phyloP scores from a whole-genome alignment of 1,139 yeast species.

The Meyerozyma smithsonii region DNA sequence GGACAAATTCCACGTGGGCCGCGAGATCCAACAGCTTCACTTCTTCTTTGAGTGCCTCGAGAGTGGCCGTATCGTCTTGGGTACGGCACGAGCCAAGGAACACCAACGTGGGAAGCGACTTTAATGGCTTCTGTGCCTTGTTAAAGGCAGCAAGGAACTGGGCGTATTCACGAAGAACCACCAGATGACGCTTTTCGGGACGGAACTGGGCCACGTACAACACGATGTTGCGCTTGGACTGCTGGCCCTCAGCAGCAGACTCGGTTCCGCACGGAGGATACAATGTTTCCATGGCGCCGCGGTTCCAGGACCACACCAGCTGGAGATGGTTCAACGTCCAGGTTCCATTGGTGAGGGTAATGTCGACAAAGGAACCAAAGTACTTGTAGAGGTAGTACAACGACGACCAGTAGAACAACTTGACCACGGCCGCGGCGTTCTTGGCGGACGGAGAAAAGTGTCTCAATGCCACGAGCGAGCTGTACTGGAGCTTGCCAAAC shows the following conservation, averaged over 20 bases:
- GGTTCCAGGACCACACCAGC: constrained; percentile 51
- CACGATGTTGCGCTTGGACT: constrained; percentile 35
- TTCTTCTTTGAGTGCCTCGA: constrained; percentile 41
- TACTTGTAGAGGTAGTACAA: constrained; percentile 59
- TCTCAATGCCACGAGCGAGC: constrained; percentile 17
- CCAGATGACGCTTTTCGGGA: constrained; percentile 85
- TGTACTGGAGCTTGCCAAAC: constrained; percentile 54
- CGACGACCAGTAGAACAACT: constrained; percentile 66
- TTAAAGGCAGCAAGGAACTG: constrained; percentile 34
- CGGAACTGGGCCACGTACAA: constrained; percentile 90
- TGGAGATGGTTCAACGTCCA: constrained; percentile 83
- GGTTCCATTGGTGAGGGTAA: constrained; percentile 76
- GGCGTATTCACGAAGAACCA: constrained; percentile 62
- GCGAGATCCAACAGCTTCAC: constrained; percentile 46
- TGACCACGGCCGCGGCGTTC: constrained; percentile 30
- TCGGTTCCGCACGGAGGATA: constrained; percentile 89
- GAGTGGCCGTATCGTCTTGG: constrained; percentile 57
- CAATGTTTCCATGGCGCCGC: constrained; percentile 38
- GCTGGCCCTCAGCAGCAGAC: constrained; percentile 1
- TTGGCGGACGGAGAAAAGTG: constrained; percentile 8
- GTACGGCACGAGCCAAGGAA: constrained; percentile 85
- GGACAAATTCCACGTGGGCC: constrained; percentile 56
- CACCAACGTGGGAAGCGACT: constrained; percentile 48
- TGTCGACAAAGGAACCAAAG: constrained; percentile 62
- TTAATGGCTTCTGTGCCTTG: constrained; percentile 15